phyloP scores from a whole-genome alignment of 75 land plant species.

The Chamaecyparis obtusa region DNA sequence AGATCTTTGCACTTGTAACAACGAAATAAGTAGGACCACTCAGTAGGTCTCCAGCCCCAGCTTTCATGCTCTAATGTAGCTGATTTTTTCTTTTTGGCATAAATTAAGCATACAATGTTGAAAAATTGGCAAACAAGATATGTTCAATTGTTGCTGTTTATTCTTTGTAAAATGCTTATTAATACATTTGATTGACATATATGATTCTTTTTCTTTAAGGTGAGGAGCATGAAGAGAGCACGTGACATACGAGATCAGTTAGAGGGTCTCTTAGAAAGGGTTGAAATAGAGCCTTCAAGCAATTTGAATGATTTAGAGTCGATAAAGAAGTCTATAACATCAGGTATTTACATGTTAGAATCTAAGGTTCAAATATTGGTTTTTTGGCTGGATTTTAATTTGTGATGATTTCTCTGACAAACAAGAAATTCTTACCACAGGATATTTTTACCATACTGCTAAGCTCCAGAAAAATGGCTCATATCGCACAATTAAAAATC shows the following conservation, averaged over 20 bases:
- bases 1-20: too few species aligned
- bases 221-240: constrained; percentile 97
- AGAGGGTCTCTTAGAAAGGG: constrained; percentile 89
- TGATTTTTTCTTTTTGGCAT: too few species aligned
- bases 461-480: constrained; percentile 87
- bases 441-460: constrained; percentile 91
- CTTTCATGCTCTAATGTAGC: too few species aligned
- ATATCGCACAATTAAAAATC: constrained; percentile 91
- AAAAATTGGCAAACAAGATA: too few species aligned
- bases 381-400: neutral
- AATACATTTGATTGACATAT: neutral
- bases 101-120: too few species aligned
- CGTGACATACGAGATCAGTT: constrained; percentile 94
- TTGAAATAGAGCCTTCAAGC: constrained; percentile 83
- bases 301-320: constrained; percentile 71
- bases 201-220: constrained; percentile 38
- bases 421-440: constrained; percentile 23
- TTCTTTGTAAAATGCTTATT: neutral
- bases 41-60: too few species aligned
- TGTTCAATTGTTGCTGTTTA: neutral
- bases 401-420: neutral
- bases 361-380: neutral
- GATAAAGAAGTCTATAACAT: constrained; percentile 85
- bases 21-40: too few species aligned
- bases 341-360: constrained; percentile 41